A percentile compares a stretch with the other conserved stretches of the same genome.
These are phyloP conservation scores for Chalciporus piperatoides DNA, from an alignment of 1,284 basidiomycete species.

Conservation along the genomic window DNA sequence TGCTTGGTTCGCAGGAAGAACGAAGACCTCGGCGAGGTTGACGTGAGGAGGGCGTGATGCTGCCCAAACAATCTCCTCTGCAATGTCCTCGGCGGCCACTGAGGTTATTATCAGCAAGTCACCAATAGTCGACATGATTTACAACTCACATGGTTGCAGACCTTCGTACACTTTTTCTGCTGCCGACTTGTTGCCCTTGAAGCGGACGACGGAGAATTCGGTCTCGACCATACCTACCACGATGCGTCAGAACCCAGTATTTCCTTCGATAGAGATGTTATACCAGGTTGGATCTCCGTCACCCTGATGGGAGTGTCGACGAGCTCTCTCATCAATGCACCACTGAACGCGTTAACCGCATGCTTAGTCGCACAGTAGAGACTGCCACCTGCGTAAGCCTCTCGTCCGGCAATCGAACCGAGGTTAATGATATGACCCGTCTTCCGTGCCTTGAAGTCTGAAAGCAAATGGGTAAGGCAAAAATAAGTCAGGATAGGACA, in stretches of 20 bases:
- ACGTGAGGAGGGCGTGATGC: constrained; percentile 85
- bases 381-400: constrained; percentile 86
- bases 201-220: constrained; percentile 88
- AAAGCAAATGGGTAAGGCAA: constrained; percentile 1
- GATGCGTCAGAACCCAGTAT: constrained; percentile 2
- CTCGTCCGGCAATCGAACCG: constrained; percentile 89
- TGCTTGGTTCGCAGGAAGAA: constrained; percentile 82
- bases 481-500: constrained; percentile 1
- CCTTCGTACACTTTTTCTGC: constrained; percentile 92
- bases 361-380: constrained; percentile 85
- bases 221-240: constrained; percentile 82
- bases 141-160: constrained; percentile 65
- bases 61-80: constrained; percentile 97
- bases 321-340: constrained; percentile 78
- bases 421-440: constrained; percentile 94
- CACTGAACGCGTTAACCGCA: constrained; percentile 88
- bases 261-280: constrained; percentile 13
- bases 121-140: constrained; percentile 6
- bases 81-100: constrained; percentile 83
- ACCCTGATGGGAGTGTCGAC: constrained; percentile 92
- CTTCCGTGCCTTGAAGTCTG: constrained; percentile 87
- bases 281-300: constrained; percentile 87
- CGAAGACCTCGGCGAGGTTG: constrained; percentile 77
- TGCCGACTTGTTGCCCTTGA: constrained; percentile 74
- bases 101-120: constrained; percentile 19